Evolutionary conservation across 2,329 filamentous ascomycete genomes (phyloP), one percentile per base, ranked within the genome.

Genomic region (Tolypocladium cylindrosporum): DNA sequence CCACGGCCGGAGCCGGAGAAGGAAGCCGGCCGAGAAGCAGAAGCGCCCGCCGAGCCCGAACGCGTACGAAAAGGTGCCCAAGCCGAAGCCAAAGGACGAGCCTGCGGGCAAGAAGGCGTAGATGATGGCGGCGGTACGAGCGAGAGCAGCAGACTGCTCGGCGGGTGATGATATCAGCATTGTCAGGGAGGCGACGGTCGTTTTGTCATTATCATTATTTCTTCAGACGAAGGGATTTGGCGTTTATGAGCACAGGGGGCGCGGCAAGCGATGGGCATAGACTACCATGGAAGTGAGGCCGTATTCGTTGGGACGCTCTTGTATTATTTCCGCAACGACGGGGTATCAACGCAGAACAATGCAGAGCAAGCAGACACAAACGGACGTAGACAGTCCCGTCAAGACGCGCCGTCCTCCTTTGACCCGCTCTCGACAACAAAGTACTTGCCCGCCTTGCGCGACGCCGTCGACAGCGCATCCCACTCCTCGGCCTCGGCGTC

Each of bases 51-150:
- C 86, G 21, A 91, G 88, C 67, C 89, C 89, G 27, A 93, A 93
- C 71, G 89, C 89, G 1, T 93, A 93, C 67, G 89, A 93, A 73
- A 88, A 87, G 72, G 82, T 90, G 69, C 77, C 78, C 37, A 83
- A 80, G 63, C 69, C 69, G 19, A 76, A 74, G 60, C 68, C 74
- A 7, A 74, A 71, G 40, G 59, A 64, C 9, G 58, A 34, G 16
- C 48, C 62, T 41, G 60, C 57, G 5, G 62, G 60, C 13, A 61
- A 60, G 45, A 66, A 67, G 60, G 58, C 64, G 24, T 52, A 52
- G 31, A 36, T 5, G 27, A n/a, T 36, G 31, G 14, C 10, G 48
- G 9, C 9, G n/a, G 13, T 3, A 39, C 37, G 37, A 39, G 1
- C 37, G 1, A 16, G 14, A 7, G 43, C 24, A 10, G 21, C 27